Percentiles rank a stretch among this genome's conserved stretches.
phyloP scores from a whole-genome alignment of 257 asterid genomes.

The Handroanthus guayacan region DNA sequence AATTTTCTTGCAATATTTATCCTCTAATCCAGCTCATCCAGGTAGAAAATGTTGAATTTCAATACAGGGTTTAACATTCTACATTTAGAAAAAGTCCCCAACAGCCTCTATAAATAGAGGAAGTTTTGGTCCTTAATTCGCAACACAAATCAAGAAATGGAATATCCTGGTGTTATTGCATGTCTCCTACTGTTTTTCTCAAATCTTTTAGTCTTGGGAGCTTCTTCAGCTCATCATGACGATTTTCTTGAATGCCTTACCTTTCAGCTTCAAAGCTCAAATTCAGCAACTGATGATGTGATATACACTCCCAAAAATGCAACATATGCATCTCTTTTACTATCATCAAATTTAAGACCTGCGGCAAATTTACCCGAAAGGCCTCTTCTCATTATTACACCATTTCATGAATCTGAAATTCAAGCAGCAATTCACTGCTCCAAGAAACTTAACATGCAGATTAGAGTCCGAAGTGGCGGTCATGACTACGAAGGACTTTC shows the following conservation, averaged over 20 bases:
- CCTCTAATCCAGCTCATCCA: not conserved
- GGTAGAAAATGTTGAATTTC: not conserved
- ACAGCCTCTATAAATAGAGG: conserved; percentile 12
- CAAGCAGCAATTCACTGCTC: conserved; percentile 6
- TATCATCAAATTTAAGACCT: conserved; percentile 27
- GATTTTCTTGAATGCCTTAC: conserved; percentile 36
- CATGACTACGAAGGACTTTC: conserved; percentile 42
- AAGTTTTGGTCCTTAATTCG: conserved; percentile 2
- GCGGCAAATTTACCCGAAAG: not conserved
- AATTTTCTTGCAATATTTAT: not conserved
- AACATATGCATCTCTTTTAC: conserved; percentile 24
- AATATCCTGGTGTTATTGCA: not conserved
- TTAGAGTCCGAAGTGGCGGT: conserved; percentile 37
- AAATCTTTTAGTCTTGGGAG: conserved; percentile 19
- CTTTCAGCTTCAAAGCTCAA: not conserved
- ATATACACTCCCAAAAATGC: conserved; percentile 21
- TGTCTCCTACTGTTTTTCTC: conserved; percentile 3
- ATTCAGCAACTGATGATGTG: not conserved
- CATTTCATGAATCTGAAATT: conserved; percentile 15
- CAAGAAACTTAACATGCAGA: conserved; percentile 19
- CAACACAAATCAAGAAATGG: conserved; percentile 22
- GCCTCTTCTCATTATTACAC: conserved; percentile 24
- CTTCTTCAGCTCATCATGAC: conserved; percentile 18
- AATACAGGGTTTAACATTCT: not conserved
- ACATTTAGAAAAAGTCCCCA: not conserved